Percentiles rank a stretch among this genome's conserved stretches.
phyloP scores from a whole-genome alignment of 345 rosid species.

The Eucalyptus pumila region DNA sequence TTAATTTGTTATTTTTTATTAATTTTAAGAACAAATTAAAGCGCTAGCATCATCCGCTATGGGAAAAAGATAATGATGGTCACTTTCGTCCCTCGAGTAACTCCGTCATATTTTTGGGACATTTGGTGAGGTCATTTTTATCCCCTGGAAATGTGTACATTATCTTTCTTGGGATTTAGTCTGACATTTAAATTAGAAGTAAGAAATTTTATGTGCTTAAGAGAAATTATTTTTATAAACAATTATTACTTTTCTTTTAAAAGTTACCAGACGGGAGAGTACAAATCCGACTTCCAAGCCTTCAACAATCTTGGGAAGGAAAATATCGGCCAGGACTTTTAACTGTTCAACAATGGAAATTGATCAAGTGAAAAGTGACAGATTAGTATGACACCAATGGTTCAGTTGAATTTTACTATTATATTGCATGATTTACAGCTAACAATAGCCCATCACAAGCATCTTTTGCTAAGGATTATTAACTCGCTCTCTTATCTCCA shows the following conservation, averaged over 20 bases:
- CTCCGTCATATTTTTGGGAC: no score
- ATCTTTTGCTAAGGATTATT: not conserved
- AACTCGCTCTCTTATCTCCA: slow-evolving; percentile 22
- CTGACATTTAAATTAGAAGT: not conserved
- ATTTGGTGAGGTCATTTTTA: no score
- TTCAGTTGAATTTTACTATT: no score
- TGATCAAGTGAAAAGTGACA: not conserved
- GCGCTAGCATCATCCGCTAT: no score
- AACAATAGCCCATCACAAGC: not conserved
- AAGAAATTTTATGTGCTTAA: not conserved
- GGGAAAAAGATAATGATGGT: no score
- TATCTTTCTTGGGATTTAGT: no score
- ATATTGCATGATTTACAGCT: not conserved
- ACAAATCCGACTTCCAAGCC: no score
- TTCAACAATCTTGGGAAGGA: no score
- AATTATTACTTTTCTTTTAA: not conserved
- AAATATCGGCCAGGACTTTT: not conserved
- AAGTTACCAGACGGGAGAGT: not conserved
- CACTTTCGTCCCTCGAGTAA: not conserved
- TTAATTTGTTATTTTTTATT: no score
- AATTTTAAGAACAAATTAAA: no score
- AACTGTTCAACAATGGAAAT: not conserved
- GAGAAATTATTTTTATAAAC: not conserved
- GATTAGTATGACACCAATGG: no score
- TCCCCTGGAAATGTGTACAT: no score